phyloP scores from a whole-genome alignment of 1,139 yeast species.

The Geotrichum candidum region DNA sequence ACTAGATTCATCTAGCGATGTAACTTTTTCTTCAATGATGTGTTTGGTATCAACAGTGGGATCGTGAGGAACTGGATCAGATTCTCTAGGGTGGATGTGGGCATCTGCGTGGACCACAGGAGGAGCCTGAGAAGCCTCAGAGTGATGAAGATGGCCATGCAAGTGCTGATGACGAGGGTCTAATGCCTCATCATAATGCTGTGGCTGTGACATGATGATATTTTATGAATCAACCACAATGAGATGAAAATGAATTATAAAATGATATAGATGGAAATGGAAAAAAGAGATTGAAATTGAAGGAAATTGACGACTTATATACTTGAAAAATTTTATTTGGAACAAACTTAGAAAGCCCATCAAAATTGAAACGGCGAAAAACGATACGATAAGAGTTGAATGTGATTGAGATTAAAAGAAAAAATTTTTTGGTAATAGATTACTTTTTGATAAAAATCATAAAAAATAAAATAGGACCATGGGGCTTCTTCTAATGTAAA shows the following conservation, averaged over 20 bases:
- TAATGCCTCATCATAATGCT: conserved; percentile 7
- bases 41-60: neutral
- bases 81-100: conserved; percentile 24
- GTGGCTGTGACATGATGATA: neutral
- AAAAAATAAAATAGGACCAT: neutral
- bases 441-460: neutral
- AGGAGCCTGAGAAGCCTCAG: conserved; percentile 23
- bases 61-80: conserved; percentile 17
- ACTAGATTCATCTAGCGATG: neutral
- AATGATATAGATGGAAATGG: neutral
- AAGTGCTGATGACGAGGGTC: conserved; percentile 25
- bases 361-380: neutral
- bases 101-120: conserved; percentile 27
- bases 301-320: neutral
- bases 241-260: neutral
- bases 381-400: neutral
- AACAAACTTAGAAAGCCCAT: neutral
- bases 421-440: neutral
- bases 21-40: neutral
- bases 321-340: neutral
- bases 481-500: neutral
- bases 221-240: neutral
- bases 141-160: conserved; percentile 29
- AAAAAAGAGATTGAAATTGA: neutral
- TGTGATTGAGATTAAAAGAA: neutral